Conservation (phyloP, 2,329 filamentous ascomycete genomes). For the Stromatinia cepivora region DNA sequence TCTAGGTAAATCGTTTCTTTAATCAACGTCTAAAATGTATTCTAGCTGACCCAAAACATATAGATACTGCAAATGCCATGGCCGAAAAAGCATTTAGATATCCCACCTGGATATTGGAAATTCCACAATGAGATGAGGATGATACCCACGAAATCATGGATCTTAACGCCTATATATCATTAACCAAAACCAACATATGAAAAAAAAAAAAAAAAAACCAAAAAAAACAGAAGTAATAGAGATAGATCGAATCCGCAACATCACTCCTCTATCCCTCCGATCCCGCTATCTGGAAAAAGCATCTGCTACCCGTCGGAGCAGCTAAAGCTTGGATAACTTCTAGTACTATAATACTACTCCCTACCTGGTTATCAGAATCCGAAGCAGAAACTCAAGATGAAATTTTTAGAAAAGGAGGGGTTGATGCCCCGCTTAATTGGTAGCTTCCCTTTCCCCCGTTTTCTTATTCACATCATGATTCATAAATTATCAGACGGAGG, state of each 20-base stretch:
- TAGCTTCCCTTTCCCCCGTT: constrained; percentile 5
- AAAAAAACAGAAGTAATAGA: no score
- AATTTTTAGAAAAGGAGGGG: constrained; percentile 21
- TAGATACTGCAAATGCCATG: constrained; percentile 21
- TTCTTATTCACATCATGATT: neutral
- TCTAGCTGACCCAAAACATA: neutral
- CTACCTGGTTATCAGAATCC: constrained; percentile 20
- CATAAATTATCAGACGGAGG: constrained; percentile 8
- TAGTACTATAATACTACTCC: constrained; percentile 22
- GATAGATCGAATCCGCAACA: constrained; percentile 26
- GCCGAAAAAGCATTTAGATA: constrained; percentile 23
- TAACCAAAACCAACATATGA: neutral
- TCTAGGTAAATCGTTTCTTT: neutral
- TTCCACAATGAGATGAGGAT: constrained; percentile 27
- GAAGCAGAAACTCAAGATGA: constrained; percentile 23
- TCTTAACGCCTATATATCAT: constrained; percentile 24
- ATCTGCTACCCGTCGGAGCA: constrained; percentile 26
- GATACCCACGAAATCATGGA: constrained; percentile 26
- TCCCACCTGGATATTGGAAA: constrained; percentile 27
- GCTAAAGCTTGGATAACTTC: constrained; percentile 25
- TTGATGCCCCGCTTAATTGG: constrained; percentile 22
- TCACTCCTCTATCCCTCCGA: constrained; percentile 24
- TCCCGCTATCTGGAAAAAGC: constrained; percentile 25
- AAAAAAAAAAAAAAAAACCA: constrained; percentile 11
- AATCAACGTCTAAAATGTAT: neutral